phyloP scores from a whole-genome alignment of 2,329 filamentous ascomycete genomes.

The Parafenestella ontariensis region DNA sequence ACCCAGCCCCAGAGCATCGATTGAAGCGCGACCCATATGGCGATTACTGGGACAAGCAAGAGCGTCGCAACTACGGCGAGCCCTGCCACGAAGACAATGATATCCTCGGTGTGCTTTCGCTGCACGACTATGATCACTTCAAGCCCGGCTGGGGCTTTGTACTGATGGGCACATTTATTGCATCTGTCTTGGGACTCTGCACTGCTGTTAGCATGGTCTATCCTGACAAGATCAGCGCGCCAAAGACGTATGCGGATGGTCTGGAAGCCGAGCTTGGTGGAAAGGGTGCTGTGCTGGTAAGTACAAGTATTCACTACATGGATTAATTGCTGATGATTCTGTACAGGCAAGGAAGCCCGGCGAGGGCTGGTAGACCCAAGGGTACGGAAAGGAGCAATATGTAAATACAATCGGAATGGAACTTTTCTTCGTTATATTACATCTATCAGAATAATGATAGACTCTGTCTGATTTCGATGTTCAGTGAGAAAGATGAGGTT shows the following conservation, averaged over 20 bases:
- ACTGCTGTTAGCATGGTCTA: slow-evolving; percentile 50
- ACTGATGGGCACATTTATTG: slow-evolving; percentile 54
- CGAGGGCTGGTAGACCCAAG: slow-evolving; percentile 21
- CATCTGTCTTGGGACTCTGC: slow-evolving; percentile 49
- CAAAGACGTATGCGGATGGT: slow-evolving; percentile 56
- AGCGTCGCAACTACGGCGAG: slow-evolving; percentile 95
- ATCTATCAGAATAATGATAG: not conserved
- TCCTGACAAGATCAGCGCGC: slow-evolving; percentile 55
- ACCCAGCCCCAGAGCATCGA: slow-evolving; percentile 81
- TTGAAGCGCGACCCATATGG: slow-evolving; percentile 91
- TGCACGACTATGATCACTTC: slow-evolving; percentile 87
- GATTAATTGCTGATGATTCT: slow-evolving; percentile 5
- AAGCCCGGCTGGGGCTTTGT: slow-evolving; percentile 76
- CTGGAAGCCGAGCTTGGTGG: slow-evolving; percentile 59
- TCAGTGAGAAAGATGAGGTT: not conserved
- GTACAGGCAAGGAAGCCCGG: slow-evolving; percentile 33
- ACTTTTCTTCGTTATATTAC: slow-evolving; percentile 2
- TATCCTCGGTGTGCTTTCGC: slow-evolving; percentile 85
- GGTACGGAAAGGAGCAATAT: not conserved
- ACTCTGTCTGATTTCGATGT: not conserved
- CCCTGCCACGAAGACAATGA: slow-evolving; percentile 97
- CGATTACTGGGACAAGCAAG: slow-evolving; percentile 97
- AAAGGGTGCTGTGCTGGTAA: slow-evolving; percentile 49
- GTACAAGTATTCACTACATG: slow-evolving; percentile 10
- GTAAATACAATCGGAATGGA: slow-evolving; percentile 13